These are phyloP conservation scores for Cutaneotrichosporon arboriforme DNA, from an alignment of 1,284 basidiomycete species.

Conservation along the genomic window DNA sequence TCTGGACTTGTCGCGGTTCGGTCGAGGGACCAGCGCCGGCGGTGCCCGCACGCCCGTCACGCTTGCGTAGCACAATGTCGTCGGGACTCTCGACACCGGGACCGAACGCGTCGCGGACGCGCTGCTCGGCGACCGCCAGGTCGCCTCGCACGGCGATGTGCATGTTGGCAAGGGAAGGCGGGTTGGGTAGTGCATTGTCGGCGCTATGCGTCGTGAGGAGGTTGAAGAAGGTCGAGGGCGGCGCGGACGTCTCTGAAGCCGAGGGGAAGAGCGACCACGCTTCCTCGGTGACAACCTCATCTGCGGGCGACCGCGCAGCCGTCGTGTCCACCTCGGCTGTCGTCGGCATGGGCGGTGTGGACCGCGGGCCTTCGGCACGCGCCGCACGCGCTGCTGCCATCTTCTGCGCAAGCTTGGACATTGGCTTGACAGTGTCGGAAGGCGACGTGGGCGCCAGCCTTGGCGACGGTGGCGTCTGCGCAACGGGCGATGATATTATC, in stretches of 20 bases:
- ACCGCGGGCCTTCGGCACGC: slow-evolving; percentile 13
- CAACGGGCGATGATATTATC: neutral
- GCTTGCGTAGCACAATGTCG: slow-evolving; percentile 51
- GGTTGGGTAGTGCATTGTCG: slow-evolving; percentile 4
- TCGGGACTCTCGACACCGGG: slow-evolving; percentile 51
- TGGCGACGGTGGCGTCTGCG: slow-evolving; percentile 3
- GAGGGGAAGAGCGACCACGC: slow-evolving; percentile 5
- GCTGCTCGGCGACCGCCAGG: slow-evolving; percentile 20
- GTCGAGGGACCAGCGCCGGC: slow-evolving; percentile 14
- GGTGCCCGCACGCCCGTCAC: slow-evolving; percentile 49
- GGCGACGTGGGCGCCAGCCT: neutral
- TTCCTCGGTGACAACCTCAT: slow-evolving; percentile 4
- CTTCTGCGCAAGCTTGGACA: slow-evolving; percentile 55
- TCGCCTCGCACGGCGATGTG: slow-evolving; percentile 33
- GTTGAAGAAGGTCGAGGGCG: slow-evolving; percentile 39
- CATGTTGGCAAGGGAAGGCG: slow-evolving; percentile 21
- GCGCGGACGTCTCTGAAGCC: neutral
- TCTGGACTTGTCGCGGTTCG: slow-evolving; percentile 13
- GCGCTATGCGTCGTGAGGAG: slow-evolving; percentile 33
- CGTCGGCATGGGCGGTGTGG: neutral
- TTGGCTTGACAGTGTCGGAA: slow-evolving; percentile 37
- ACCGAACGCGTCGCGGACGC: slow-evolving; percentile 34
- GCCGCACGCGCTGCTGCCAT: slow-evolving; percentile 47
- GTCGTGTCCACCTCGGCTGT: neutral
- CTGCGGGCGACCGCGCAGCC: slow-evolving; percentile 3